Evolutionary conservation across 2,329 filamentous ascomycete species (phyloP).

Genomic region (Alternaria ethzedia): DNA sequence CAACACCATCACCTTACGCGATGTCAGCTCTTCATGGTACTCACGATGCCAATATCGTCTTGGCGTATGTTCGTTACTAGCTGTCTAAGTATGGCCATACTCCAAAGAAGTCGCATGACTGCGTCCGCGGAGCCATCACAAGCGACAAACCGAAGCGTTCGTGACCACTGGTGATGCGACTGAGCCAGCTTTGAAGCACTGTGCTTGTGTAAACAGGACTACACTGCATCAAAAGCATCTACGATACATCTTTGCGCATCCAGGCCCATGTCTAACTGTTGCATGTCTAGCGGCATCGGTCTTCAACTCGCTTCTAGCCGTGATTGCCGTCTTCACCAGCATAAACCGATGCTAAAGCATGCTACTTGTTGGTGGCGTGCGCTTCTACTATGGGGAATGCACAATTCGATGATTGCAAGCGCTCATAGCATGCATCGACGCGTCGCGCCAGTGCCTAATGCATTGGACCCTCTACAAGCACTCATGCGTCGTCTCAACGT

Average conservation of each 20-base stretch:
- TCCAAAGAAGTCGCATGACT: accelerated
- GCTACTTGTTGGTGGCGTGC: neutral
- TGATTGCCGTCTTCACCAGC: neutral
- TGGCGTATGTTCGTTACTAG: neutral
- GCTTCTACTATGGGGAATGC: neutral
- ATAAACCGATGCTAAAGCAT: neutral
- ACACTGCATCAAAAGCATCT: neutral
- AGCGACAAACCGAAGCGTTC: neutral
- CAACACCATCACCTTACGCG: neutral
- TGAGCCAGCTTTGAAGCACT: neutral
- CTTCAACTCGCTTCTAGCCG: neutral
- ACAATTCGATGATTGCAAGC: neutral
- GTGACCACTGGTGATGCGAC: neutral
- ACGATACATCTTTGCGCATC: neutral
- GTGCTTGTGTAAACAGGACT: neutral
- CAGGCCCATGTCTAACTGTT: neutral
- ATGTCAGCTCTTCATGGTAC: neutral
- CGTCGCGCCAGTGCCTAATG: neutral
- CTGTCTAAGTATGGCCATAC: neutral
- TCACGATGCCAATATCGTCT: neutral
- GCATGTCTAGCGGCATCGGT: neutral
- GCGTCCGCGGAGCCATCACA: neutral
- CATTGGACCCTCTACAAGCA: conserved; percentile 7
- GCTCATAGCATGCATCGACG: conserved; percentile 2
- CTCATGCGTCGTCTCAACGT: conserved; percentile 33